These are phyloP conservation scores for Tolypocladium pustulatum DNA, from an alignment of 2,329 filamentous ascomycete genomes.

Conservation along the genomic window DNA sequence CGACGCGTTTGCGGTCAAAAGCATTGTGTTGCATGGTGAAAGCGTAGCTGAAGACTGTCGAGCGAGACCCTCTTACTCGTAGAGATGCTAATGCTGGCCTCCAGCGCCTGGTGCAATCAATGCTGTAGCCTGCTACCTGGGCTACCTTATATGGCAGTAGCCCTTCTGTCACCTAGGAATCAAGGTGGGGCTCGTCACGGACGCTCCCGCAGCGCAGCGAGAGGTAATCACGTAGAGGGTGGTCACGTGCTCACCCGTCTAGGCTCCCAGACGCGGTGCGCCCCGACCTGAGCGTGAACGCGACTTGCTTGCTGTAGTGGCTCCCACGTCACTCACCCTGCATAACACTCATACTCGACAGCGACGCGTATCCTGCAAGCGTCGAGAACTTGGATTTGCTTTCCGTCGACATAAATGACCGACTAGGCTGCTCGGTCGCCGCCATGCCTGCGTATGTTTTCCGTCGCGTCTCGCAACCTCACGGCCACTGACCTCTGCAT, in stretches of 20 bases:
- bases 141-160: no score
- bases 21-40: not conserved
- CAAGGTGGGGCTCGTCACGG: not conserved
- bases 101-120: not conserved
- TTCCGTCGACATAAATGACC: slow-evolving; percentile 11
- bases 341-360: not conserved
- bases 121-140: not conserved
- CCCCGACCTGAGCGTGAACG: not conserved
- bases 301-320: not conserved
- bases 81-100: not conserved
- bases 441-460: slow-evolving; percentile 34
- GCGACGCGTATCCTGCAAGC: not conserved
- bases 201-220: not conserved
- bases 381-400: not conserved
- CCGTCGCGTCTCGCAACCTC: slow-evolving; percentile 5
- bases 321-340: not conserved
- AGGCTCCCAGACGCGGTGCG: not conserved
- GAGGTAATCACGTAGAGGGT: not conserved
- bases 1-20: not conserved
- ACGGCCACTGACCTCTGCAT: slow-evolving; percentile 8
- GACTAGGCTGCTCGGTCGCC: slow-evolving; percentile 8
- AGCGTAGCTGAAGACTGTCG: not conserved
- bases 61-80: not conserved
- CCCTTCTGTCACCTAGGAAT: not conserved
- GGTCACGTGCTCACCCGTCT: slow-evolving; percentile 9